Evolutionary conservation across 179 eudicot species (phyloP).

Genomic region (Kewa caespitosa): DNA sequence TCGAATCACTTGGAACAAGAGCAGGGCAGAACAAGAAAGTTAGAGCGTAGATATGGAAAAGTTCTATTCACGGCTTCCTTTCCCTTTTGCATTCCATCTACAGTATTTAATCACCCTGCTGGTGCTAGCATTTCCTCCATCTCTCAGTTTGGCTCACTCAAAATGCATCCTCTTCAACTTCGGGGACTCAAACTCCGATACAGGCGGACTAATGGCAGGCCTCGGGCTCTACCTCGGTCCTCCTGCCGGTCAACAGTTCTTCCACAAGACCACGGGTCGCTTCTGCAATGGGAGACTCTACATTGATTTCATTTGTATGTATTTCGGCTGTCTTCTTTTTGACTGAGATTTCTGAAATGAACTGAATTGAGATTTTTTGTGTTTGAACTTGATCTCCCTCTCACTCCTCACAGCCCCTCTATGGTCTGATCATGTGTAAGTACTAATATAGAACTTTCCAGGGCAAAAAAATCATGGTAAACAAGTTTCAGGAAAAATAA

Average conservation of each 20-base stretch:
- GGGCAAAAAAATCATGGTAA: too few species aligned
- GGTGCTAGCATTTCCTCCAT: conserved; percentile 15
- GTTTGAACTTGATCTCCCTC: too few species aligned
- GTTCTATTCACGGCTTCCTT: conserved; percentile 7
- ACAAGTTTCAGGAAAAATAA: too few species aligned
- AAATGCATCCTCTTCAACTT: conserved; percentile 38
- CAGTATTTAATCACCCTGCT: too few species aligned
- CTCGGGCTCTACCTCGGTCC: conserved; percentile 41
- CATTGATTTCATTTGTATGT: conserved; percentile 38
- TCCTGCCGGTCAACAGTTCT: conserved; percentile 41
- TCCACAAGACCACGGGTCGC: conserved; percentile 38
- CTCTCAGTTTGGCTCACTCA: conserved; percentile 20
- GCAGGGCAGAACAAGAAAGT: too few species aligned
- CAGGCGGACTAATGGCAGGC: conserved; percentile 35
- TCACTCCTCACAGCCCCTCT: too few species aligned
- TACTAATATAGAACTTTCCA: too few species aligned
- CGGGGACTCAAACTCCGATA: conserved; percentile 40
- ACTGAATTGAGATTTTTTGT: too few species aligned
- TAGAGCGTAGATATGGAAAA: conserved; percentile 16
- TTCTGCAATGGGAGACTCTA: conserved; percentile 39
- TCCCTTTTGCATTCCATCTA: conserved; percentile 4
- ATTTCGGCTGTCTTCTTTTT: too few species aligned
- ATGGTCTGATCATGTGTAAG: background rate
- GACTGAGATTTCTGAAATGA: too few species aligned
- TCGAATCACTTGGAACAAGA: too few species aligned